Base-by-base conservation (phyloP, 148 eudicot species). In the Linanthus parryae region DNA sequence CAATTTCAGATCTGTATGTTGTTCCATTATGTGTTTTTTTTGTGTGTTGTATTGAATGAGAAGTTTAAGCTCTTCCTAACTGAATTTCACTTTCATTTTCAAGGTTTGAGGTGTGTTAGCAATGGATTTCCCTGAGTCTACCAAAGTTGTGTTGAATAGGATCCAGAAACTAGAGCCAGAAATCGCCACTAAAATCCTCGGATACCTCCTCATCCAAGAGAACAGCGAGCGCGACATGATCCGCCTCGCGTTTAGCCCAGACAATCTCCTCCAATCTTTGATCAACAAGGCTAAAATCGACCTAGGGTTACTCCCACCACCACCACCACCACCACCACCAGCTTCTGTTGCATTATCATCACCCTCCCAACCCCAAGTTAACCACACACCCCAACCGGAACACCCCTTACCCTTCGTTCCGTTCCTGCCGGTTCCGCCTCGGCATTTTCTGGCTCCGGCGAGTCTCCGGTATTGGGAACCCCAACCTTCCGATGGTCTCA, bases 111-210 rank as follows among this genome's bases (percentile, higher is more conserved):
- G 10, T 7, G 10, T n/a, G n/a, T n/a, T 33, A 8, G 11, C 3
- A 3, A 74, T 69, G 74, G 79, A 70, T 33, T 24, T 62, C 24
- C 53, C 66, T 13, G 73, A 71, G 44, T 65, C 72, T 27, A 71
- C 70, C 10, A 63, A 71, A 55, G 61, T 59, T 16, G 61, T 75
- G 17, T 66, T 46, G 54, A 54, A 52, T 24, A 58, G 76, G 53
- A 71, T 75, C 17, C 66, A 71, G 51, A 61, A 50, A 35, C 23
- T 71, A 23, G 80, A 75, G 24, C 76, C 76, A 5, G 73, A 75
- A 33, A 64, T 66, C 19, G 73, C 54, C 27, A 63, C 70, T 2
- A 75, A 75, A 44, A 71, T 75, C 56, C 48, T 75, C 11, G 73
- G 76, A 2, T 63, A 52, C 48, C 18, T 75, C 42, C 44, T 73